Base-by-base conservation (phyloP, 768 basidiomycete species). In the Auriscalpium microsporum region DNA sequence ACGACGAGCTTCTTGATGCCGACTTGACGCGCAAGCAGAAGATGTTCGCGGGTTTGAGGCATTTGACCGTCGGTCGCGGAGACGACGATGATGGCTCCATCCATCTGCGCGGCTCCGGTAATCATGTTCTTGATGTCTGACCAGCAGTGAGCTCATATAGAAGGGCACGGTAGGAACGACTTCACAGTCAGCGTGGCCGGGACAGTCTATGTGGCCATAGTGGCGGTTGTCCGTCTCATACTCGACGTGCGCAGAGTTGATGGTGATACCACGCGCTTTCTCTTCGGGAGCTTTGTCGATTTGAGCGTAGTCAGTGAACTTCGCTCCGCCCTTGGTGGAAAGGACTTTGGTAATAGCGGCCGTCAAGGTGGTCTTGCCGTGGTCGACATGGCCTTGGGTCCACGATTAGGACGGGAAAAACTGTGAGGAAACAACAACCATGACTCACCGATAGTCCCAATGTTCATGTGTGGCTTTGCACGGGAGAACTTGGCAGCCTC, bases 261-360 rank as follows among this genome's bases (percentile, higher is more conserved):
- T 99, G 58, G 96, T 99, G 73, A 99, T 99, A 72, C 96, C 96
- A 69, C 96, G 91, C 58, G 95, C 95, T 73, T 93, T 95, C 77
- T 99, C 96, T 73, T 99, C 96, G 3, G 96, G 96, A 9, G 96
- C 96, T 78, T 90, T 97, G 87, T 99, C 96, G 65, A 99, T 99
- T 72, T 93, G 84, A 49, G 79, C 82, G 77, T 99, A 99, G 78
- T 94, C 94, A 59, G 94, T 90, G 74, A 99, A 98, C 68, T 77
- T 73, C 63, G 83, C 83, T 53, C 84, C 87, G 56, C 90, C 90
- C 46, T 73, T 71, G 61, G 82, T 76, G 28, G 96, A 75, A 54
- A 98, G 81, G 54, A 94, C 88, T 69, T 90, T 98, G 64, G 96
- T 99, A 65, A 95, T 94, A 56, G 93, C 90, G 44, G 93, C 93